Evolutionary conservation across 495 filamentous ascomycete species (phyloP), one percentile per base, ranked within the genome.

Genomic region (Podospora comata): DNA sequence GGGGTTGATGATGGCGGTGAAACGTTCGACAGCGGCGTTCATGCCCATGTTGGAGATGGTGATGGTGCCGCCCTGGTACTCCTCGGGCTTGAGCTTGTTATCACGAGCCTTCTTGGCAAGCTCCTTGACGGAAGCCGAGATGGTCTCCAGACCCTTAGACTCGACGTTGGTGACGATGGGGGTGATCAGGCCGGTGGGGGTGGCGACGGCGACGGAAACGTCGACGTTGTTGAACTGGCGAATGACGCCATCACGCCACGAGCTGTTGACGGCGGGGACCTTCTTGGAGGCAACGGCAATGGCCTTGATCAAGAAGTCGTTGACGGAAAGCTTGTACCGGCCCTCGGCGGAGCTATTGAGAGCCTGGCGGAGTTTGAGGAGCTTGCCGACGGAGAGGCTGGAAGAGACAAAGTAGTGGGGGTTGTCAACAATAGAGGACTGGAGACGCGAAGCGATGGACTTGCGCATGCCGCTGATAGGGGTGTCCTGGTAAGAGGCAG

Each of bases 31-130:
- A 53, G 96, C 96, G 11, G 89, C 73, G 86, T 99, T 99, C 95
- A 98, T 98, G 78, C 96, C 96, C 96, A 99, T 97, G 88, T 99
- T 99, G 83, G 90, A 94, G 83, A 99, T 99, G 77, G 94, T 97
- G 83, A 99, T 96, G 72, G 93, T 97, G 78, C 96, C 96, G 58
- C 96, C 96, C 83, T 97, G 94, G 89, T 94, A 99, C 81, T 99
- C 93, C 79, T 99, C 93, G 34, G 96, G 96, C 88, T 97, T 97
- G 71, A 99, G 91, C 88, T 98, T 99, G 82, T 93, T 92, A 68
- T 98, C 96, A 62, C 91, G 86, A 56, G 95, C 96, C 78, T 93
- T 93, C 87, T 95, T 97, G 76, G 92, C 93, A 32, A 99, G 90
- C 73, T 97, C 92, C 84, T 97, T 97, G 82, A 99, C 87, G 78